A percentile compares a stretch with the other conserved stretches of the same genome.
phyloP scores from a whole-genome alignment of 2,329 filamentous ascomycete species.

The Claviceps maximensis region DNA sequence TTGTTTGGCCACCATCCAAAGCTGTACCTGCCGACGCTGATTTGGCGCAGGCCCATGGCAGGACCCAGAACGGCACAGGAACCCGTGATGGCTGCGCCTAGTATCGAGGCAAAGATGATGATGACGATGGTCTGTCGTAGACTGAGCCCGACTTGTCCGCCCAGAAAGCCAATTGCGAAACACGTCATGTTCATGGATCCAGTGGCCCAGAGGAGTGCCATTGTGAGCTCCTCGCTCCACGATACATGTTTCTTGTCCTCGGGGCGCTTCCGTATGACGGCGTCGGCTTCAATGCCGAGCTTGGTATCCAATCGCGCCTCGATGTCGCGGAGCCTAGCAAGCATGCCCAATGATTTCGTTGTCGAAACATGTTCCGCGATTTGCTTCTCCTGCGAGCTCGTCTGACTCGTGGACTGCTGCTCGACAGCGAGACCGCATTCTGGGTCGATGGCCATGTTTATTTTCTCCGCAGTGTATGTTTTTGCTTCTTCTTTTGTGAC shows the following conservation, averaged over 20 bases:
- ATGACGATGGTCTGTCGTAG: slow-evolving; percentile 30
- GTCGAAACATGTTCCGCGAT: too few species aligned
- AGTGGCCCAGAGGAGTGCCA: slow-evolving; percentile 39
- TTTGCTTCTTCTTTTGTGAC: not conserved
- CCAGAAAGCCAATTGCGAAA: slow-evolving; percentile 38
- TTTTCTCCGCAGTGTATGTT: not conserved
- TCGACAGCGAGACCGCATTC: not conserved
- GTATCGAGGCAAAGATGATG: slow-evolving; percentile 30
- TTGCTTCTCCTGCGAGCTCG: not conserved
- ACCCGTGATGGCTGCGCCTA: slow-evolving; percentile 21
- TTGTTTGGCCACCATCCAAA: slow-evolving; percentile 39
- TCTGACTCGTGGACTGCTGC: not conserved
- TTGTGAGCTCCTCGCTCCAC: slow-evolving; percentile 29
- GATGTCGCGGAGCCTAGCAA: slow-evolving; percentile 25
- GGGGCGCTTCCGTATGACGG: slow-evolving; percentile 30
- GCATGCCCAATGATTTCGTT: slow-evolving; percentile 12
- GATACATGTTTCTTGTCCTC: slow-evolving; percentile 22
- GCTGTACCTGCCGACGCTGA: slow-evolving; percentile 34
- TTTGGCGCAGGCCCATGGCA: slow-evolving; percentile 35
- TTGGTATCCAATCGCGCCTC: slow-evolving; percentile 31
- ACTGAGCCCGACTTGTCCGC: slow-evolving; percentile 33
- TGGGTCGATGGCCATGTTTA: not conserved
- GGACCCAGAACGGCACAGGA: slow-evolving; percentile 38
- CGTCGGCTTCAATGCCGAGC: slow-evolving; percentile 35
- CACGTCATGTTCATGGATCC: slow-evolving; percentile 38